Evolutionary conservation across 148 eudicot genomes (phyloP), one percentile per base, ranked within the genome.

Genomic region (Bassia scoparia): DNA sequence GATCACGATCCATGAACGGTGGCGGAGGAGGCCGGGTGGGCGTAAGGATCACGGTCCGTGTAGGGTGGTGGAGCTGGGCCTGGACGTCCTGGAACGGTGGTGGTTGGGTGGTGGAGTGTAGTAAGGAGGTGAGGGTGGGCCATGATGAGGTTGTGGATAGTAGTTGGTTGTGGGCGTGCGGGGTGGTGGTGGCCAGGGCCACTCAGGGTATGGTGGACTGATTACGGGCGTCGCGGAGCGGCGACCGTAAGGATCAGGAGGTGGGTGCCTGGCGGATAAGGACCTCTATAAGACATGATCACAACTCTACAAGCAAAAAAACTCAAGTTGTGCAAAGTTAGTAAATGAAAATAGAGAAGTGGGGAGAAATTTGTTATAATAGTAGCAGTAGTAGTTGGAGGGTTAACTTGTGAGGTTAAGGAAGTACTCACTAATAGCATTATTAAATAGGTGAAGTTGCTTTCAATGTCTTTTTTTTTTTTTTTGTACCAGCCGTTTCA

Each of bases 101-200:
- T 13, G 23, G 21, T 55, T 54, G 8, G 52, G 16, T 34, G 37
- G 24, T 29, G 55, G 68, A 2, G 29, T 13, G 44, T 76, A 26
- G 54, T 38, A 50, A 29, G 74, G 77, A 44, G 80, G 85, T 61
- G 82, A 78, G 30, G 76, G 81, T 31, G 78, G 82, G 71, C 72
- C 75, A 43, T 34, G 69, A 67, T 14, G 62, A 60, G 60, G 35
- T 2, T 7, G 63, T 0, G 26, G n/a, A 4, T 53, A 23, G 72
- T 12, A 65, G 60, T 76, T 65, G 74, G 71, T 3, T 60, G 78
- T 1, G 66, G 73, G 26, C 73, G 76, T 18, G 77, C n/a, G 65
- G 1, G 74, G 68, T 4, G 67, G 78, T 9, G 66, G 70, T 1
- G 71, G 48, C n/a, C n/a, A n/a, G n/a, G n/a, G n/a, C 76, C 83